phyloP scores from a whole-genome alignment of 495 filamentous ascomycete species.

The Podospora appendiculata region DNA sequence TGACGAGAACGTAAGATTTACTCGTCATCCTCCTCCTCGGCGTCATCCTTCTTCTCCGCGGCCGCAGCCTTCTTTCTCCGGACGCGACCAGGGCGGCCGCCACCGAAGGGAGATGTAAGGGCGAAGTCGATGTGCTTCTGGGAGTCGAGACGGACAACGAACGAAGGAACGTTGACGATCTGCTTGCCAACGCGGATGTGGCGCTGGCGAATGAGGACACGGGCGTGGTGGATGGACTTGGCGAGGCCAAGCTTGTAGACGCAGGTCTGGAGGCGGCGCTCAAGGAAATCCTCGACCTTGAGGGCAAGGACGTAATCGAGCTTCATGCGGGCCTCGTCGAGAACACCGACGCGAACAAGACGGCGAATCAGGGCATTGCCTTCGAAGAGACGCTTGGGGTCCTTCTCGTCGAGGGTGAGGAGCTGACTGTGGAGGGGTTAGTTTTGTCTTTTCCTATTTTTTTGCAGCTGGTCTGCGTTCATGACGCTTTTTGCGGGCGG shows the following conservation, averaged over 20 bases:
- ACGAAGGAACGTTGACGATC: conserved; percentile 99
- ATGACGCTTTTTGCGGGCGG: no score
- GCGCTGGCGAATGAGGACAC: conserved; percentile 97
- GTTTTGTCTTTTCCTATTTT: background rate
- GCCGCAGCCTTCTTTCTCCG: conserved; percentile 99
- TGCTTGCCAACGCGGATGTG: conserved; percentile 99
- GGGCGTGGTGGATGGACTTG: conserved; percentile 99
- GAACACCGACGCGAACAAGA: conserved; percentile 98
- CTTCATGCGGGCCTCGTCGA: conserved; percentile 99
- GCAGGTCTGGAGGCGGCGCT: conserved; percentile 97
- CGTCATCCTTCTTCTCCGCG: conserved; percentile 82
- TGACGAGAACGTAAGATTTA: conserved; percentile 27
- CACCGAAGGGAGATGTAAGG: conserved; percentile 93
- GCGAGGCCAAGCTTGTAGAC: conserved; percentile 99
- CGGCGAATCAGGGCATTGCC: conserved; percentile 99
- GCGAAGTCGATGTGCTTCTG: conserved; percentile 99
- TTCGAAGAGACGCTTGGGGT: conserved; percentile 99
- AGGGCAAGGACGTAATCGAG: conserved; percentile 99
- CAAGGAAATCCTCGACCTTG: conserved; percentile 97
- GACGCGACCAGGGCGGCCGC: conserved; percentile 92
- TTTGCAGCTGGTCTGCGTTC: no score
- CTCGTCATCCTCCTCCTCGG: conserved; percentile 82
- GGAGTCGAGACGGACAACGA: conserved; percentile 98
- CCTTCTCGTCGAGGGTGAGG: conserved; percentile 99
- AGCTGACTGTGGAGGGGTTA: conserved; percentile 65